These are phyloP conservation scores for Naganishia friedmannii DNA, from an alignment of 768 basidiomycete species.

Conservation along the genomic window DNA sequence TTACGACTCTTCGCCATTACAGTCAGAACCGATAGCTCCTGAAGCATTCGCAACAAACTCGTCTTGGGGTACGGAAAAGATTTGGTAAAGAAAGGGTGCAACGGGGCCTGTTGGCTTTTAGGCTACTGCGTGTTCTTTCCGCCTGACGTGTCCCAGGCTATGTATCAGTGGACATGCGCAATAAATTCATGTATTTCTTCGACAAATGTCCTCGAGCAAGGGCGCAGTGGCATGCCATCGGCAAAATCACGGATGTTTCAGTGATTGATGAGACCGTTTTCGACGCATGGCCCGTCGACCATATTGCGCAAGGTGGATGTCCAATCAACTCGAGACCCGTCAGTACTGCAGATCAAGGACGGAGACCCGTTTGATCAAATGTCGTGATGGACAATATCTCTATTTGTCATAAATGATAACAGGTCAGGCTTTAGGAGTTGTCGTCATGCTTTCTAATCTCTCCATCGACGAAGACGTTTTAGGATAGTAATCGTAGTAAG, in stretches of 20 bases:
- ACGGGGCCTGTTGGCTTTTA: not conserved
- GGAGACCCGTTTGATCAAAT: too few species aligned
- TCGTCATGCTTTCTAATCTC: too few species aligned
- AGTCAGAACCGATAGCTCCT: slow-evolving; percentile 71
- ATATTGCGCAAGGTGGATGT: too few species aligned
- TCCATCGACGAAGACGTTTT: too few species aligned
- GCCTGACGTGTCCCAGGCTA: not conserved
- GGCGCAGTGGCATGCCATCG: not conserved
- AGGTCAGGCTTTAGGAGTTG: too few species aligned
- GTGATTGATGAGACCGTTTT: not conserved
- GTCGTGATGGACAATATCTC: too few species aligned
- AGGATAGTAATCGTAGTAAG: too few species aligned
- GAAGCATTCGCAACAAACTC: slow-evolving; percentile 69
- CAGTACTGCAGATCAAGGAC: too few species aligned
- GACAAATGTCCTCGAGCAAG: not conserved
- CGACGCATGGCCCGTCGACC: too few species aligned
- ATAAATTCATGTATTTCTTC: slow-evolving; percentile 1
- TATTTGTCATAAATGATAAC: too few species aligned
- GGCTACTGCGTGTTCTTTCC: not conserved
- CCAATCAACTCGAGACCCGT: too few species aligned
- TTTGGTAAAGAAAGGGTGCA: slow-evolving; percentile 32
- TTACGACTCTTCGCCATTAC: not conserved
- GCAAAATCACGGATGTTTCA: not conserved
- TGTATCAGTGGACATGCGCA: not conserved
- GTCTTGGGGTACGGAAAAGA: slow-evolving; percentile 68